Conservation (phyloP, 106 monocot genomes). For the Allium sativum region DNA sequence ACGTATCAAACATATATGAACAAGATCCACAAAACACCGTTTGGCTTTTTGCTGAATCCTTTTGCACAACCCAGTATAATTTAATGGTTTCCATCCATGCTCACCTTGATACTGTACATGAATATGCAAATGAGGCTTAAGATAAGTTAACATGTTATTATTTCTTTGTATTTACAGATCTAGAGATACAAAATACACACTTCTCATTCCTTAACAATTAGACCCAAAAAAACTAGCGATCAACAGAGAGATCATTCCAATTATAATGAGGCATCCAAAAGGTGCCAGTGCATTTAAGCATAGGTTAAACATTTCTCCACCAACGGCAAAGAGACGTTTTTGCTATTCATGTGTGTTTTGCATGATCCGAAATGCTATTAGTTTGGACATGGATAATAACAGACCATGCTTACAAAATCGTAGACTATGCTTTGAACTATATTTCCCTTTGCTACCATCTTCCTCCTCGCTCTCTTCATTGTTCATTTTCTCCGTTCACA, state of each 20-base stretch:
- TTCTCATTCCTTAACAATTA: background rate
- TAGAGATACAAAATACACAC: background rate
- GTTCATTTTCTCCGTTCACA: no score
- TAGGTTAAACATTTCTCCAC: slow-evolving; percentile 80
- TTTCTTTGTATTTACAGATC: no score
- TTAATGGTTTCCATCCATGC: slow-evolving; percentile 86
- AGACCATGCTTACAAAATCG: no score
- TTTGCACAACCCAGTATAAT: slow-evolving; percentile 83
- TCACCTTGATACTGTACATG: slow-evolving; percentile 91
- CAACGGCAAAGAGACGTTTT: no score
- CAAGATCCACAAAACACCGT: slow-evolving; percentile 62
- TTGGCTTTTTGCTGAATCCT: slow-evolving; percentile 94
- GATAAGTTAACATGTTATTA: background rate
- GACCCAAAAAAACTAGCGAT: no score
- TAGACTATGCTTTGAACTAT: no score
- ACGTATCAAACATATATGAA: slow-evolving; percentile 2
- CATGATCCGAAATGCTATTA: no score
- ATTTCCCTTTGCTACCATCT: no score
- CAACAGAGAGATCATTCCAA: slow-evolving; percentile 99
- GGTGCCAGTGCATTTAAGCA: slow-evolving; percentile 87
- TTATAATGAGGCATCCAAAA: slow-evolving; percentile 77
- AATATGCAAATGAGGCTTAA: background rate
- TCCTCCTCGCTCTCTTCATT: no score
- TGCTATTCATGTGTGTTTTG: no score
- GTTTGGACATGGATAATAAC: no score